These are phyloP conservation scores for Nemania diffusa DNA, from an alignment of 2,329 filamentous ascomycete genomes.

Conservation along the genomic window DNA sequence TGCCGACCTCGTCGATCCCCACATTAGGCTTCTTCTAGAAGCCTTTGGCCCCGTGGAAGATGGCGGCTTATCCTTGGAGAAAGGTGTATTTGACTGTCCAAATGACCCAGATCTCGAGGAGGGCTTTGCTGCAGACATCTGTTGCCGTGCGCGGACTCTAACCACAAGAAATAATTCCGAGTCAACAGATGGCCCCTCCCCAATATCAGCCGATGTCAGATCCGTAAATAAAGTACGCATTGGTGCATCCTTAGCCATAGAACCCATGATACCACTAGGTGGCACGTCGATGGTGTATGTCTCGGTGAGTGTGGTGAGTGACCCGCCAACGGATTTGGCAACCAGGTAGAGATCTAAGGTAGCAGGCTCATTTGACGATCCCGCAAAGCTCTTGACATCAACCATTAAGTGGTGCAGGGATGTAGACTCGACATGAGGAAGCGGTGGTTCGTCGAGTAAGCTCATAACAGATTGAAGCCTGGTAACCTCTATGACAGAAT, in stretches of 20 bases:
- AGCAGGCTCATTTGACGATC: constrained; percentile 78
- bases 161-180: constrained; percentile 85
- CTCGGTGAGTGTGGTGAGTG: constrained; percentile 79
- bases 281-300: constrained; percentile 83
- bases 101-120: constrained; percentile 63
- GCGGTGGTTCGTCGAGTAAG: constrained; percentile 84
- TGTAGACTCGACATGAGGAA: constrained; percentile 72
- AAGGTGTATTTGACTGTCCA: constrained; percentile 52
- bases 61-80: constrained; percentile 61
- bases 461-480: constrained; percentile 96
- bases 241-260: constrained; percentile 71
- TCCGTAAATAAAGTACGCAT: constrained; percentile 90
- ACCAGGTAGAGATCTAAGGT: constrained; percentile 83
- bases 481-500: constrained; percentile 91
- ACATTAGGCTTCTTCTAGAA: constrained; percentile 75
- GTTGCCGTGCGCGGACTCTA: constrained; percentile 74
- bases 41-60: constrained; percentile 63
- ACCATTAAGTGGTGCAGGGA: constrained; percentile 84
- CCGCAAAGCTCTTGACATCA: constrained; percentile 84
- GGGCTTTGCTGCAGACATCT: constrained; percentile 59
- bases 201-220: constrained; percentile 79
- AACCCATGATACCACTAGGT: constrained; percentile 75
- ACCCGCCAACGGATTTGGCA: constrained; percentile 72
- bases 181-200: constrained; percentile 69
- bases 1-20: constrained; percentile 66